These are phyloP conservation scores for Colletotrichum viniferum DNA, from an alignment of 2,329 filamentous ascomycete species.

Conservation along the genomic window DNA sequence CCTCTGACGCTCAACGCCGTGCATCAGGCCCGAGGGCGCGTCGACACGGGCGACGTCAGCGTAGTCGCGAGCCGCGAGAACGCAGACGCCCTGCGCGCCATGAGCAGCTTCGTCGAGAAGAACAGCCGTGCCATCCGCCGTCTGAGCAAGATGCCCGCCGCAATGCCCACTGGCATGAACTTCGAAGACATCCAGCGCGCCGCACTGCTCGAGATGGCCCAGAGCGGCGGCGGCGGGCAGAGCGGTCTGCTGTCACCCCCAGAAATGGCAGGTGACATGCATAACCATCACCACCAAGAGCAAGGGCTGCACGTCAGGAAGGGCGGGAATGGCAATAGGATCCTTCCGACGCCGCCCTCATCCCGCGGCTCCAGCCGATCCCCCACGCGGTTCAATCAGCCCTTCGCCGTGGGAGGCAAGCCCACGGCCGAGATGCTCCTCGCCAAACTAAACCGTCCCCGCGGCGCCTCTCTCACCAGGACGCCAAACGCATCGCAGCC, in stretches of 20 bases:
- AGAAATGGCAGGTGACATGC: neutral
- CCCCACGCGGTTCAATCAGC: conserved; percentile 22
- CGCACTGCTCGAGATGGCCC: conserved; percentile 24
- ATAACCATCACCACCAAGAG: neutral
- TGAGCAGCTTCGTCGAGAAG: conserved; percentile 47
- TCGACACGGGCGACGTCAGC: conserved; percentile 34
- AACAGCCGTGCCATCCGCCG: conserved; percentile 47
- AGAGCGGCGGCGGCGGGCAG: neutral
- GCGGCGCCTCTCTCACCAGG: neutral
- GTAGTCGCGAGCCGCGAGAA: conserved; percentile 46
- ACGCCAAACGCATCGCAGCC: neutral
- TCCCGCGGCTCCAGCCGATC: conserved; percentile 35
- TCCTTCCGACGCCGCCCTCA: conserved; percentile 33
- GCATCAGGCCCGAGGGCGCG: conserved; percentile 41
- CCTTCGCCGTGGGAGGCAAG: neutral
- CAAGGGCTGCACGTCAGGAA: neutral
- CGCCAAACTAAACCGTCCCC: conserved; percentile 6
- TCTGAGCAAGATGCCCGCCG: conserved; percentile 42
- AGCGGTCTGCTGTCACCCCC: neutral
- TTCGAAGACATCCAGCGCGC: conserved; percentile 34
- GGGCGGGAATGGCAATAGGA: neutral
- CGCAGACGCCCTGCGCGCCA: conserved; percentile 45
- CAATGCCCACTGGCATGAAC: conserved; percentile 22
- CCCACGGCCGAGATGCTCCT: conserved; percentile 20
- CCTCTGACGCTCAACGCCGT: conserved; percentile 43